phyloP scores from a whole-genome alignment of 1,139 yeast genomes.

The Zygoascus sp. region DNA sequence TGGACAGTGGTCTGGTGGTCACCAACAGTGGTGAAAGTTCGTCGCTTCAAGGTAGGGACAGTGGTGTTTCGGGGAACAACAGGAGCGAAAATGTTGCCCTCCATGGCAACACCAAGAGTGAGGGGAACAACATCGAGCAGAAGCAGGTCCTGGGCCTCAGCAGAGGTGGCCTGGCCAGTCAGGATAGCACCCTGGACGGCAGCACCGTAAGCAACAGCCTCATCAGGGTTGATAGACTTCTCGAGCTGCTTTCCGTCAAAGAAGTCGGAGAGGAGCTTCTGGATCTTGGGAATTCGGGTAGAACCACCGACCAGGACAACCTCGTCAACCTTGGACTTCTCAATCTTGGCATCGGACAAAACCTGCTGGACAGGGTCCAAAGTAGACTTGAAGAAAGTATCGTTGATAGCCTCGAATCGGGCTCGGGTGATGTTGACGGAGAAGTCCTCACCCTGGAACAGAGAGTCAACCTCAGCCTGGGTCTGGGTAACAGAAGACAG shows the following conservation, averaged over 20 bases:
- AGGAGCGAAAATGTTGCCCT: constrained; percentile 98
- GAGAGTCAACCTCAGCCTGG: constrained; percentile 79
- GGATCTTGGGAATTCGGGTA: constrained; percentile 91
- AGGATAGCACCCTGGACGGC: constrained; percentile 99
- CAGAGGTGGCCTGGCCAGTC: constrained; percentile 96
- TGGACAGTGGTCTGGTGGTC: constrained; percentile 99
- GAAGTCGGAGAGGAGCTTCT: constrained; percentile 79
- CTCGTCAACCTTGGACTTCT: constrained; percentile 76
- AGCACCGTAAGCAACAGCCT: constrained; percentile 98
- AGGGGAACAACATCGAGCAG: constrained; percentile 98
- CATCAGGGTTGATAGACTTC: constrained; percentile 88
- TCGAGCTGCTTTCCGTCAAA: constrained; percentile 88
- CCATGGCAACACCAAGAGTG: constrained; percentile 99
- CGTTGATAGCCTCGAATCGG: constrained; percentile 84
- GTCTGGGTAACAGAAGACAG: constrained; percentile 84
- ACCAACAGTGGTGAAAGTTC: constrained; percentile 99
- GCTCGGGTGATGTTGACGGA: constrained; percentile 82
- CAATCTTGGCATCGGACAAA: constrained; percentile 72
- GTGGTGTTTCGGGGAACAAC: constrained; percentile 99
- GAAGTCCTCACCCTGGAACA: constrained; percentile 78
- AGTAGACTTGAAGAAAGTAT: constrained; percentile 78
- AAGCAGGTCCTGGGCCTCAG: constrained; percentile 94
- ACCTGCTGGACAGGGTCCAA: constrained; percentile 84
- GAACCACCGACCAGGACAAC: constrained; percentile 91
- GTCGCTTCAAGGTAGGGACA: constrained; percentile 98